Base-by-base conservation (phyloP, 1,139 yeast species). In the Pichia sp. region DNA sequence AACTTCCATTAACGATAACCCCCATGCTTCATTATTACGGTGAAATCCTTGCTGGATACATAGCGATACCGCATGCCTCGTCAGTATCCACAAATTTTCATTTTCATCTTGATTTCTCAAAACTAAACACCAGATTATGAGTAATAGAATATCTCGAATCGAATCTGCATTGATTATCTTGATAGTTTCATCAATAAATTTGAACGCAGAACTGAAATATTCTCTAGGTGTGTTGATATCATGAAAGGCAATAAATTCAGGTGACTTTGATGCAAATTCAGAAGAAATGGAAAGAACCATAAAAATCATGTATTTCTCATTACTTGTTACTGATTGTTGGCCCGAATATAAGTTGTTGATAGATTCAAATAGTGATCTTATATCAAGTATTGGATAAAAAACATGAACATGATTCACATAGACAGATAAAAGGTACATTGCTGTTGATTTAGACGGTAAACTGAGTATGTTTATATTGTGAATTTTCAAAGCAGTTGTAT, bases 41-140 rank as follows among this genome's bases (percentile, higher is more conserved):
- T 35, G 37, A 8, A 35, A n/a, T 4, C 37, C 37, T n/a, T 24
- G 23, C 19, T 35, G 37, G 20, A 35, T 35, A 26, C 37, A 35
- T 20, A 35, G 19, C 10, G 37, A 35, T 15, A 32, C 28, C 9
- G 22, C 32, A 15, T 35, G 37, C 6, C 37, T 18, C 5, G 32
- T 26, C 12, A 35, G 17, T 26, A 35, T 15, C 37, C 37, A 35
- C 14, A 35, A 15, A 26, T 35, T 35, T 35, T 35, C 37, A 35
- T 35, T 35, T 35, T 35, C 32, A 28, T 35, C 23, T 28, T 26
- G 37, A 18, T 24, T 25, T 14, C 25, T 35, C 5, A 24, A 18
- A 12, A 12, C 12, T n/a, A 35, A 20, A 25, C 37, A 35, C 31
- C 37, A 35, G 8, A 35, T 21, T n/a, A 35, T 26, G 19, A 35